Percentiles rank a stretch among this genome's conserved stretches.
These are phyloP conservation scores for Cryoendolithus antarcticus DNA, from an alignment of 2,329 filamentous ascomycete species.

Conservation along the genomic window DNA sequence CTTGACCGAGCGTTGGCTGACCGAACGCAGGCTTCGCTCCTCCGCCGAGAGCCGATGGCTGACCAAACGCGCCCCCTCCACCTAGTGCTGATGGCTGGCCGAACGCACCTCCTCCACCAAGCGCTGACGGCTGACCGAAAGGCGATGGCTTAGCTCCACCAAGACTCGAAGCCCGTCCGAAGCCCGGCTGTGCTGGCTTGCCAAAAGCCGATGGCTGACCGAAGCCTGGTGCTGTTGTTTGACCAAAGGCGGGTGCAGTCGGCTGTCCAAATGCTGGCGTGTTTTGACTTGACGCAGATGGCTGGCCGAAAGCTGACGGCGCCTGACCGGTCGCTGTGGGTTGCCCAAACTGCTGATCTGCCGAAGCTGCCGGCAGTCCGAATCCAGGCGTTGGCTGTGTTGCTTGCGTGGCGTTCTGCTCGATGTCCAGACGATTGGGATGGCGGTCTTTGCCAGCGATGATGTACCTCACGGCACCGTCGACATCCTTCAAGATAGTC, in stretches of 20 bases:
- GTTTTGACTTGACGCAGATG: slow-evolving; percentile 25
- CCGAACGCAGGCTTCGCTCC: slow-evolving; percentile 7
- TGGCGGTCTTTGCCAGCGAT: slow-evolving; percentile 54
- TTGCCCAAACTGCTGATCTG: slow-evolving; percentile 29
- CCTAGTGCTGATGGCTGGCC: slow-evolving; percentile 13
- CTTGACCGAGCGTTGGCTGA: slow-evolving; percentile 18
- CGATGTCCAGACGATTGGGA: slow-evolving; percentile 61
- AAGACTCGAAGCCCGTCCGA: slow-evolving; percentile 7
- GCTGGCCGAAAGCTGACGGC: slow-evolving; percentile 16
- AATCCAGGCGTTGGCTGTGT: slow-evolving; percentile 9
- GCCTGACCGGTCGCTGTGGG: slow-evolving; percentile 9
- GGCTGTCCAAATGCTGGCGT: slow-evolving; percentile 27
- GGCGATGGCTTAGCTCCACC: slow-evolving; percentile 5
- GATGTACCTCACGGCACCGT: slow-evolving; percentile 61
- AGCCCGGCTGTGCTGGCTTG: slow-evolving; percentile 17
- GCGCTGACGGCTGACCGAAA: slow-evolving; percentile 13
- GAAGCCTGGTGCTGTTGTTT: slow-evolving; percentile 8
- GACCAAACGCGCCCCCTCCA: slow-evolving; percentile 15
- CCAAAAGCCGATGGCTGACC: slow-evolving; percentile 12
- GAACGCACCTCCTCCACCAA: slow-evolving; percentile 12
- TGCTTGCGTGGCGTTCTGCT: slow-evolving; percentile 4
- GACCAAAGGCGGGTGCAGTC: slow-evolving; percentile 14
- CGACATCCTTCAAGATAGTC: slow-evolving; percentile 53
- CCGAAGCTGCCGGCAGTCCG: slow-evolving; percentile 12
- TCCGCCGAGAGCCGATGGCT: slow-evolving; percentile 23